phyloP scores from a whole-genome alignment of 441 rosid genomes.

The Erodium chrysanthum region DNA sequence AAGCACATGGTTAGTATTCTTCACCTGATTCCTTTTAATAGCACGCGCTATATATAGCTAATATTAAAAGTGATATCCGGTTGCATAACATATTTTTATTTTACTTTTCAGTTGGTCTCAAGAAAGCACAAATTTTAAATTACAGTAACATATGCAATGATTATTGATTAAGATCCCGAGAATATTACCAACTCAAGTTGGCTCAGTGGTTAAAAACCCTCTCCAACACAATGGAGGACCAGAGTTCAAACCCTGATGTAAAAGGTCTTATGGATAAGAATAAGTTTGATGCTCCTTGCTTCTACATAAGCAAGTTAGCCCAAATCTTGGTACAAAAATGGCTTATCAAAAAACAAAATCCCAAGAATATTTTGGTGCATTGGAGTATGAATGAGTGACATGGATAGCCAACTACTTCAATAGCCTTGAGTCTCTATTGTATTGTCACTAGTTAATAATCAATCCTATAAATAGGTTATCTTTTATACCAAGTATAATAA shows the following conservation, averaged over 20 bases:
- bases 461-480: neutral
- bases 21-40: conserved; percentile 7
- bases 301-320: no score
- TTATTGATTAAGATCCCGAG: neutral
- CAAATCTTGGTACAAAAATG: no score
- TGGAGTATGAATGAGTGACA: neutral
- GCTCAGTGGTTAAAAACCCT: no score
- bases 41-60: conserved; percentile 8
- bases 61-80: neutral
- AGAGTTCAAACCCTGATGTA: no score
- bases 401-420: no score
- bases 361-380: neutral
- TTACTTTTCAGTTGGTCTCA: neutral
- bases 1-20: conserved; percentile 71
- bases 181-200: no score
- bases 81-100: neutral
- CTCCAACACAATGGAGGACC: no score
- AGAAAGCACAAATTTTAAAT: neutral
- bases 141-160: neutral
- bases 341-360: no score
- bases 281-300: no score
- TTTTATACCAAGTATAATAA: neutral
- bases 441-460: no score
- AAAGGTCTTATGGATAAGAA: no score
- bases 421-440: no score